Conservation (phyloP, 148 eudicot species). For the Fallopia convolvulus region DNA sequence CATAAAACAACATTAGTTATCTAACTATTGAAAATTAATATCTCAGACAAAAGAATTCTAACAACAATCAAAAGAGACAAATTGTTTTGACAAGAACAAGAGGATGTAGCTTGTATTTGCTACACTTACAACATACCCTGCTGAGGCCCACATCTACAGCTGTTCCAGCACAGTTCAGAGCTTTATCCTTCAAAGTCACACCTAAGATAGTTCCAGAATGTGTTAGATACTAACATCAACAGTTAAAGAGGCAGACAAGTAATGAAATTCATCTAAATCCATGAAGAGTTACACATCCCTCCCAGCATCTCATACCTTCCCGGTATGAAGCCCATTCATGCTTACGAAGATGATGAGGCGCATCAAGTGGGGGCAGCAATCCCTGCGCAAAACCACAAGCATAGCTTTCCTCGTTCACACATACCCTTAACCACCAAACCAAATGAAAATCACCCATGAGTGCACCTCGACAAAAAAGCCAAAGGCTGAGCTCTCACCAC, state of each 20-base stretch:
- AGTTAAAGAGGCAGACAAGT: not conserved
- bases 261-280: not conserved
- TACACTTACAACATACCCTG: conserved; percentile 39
- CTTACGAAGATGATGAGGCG: conserved; percentile 97
- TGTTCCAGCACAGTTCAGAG: conserved; percentile 45
- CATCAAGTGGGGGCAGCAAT: conserved; percentile 92
- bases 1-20: not conserved
- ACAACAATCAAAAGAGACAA: not conserved
- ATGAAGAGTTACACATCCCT: not conserved
- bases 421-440: not conserved
- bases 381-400: conserved; percentile 44
- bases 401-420: not conserved
- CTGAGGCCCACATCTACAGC: conserved; percentile 90
- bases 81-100: not conserved
- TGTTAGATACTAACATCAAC: not conserved
- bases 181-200: conserved; percentile 53
- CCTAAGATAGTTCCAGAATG: conserved; percentile 35
- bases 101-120: not conserved
- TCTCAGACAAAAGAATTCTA: not conserved
- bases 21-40: not conserved
- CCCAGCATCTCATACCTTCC: conserved; percentile 45
- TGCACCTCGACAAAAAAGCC: not conserved
- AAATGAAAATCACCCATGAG: not conserved
- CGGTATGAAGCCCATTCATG: conserved; percentile 96
- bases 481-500: conserved; percentile 47